Evolutionary conservation across 352 stramenopile genomes (phyloP).

Genomic region (Globisporangium paddicum): DNA sequence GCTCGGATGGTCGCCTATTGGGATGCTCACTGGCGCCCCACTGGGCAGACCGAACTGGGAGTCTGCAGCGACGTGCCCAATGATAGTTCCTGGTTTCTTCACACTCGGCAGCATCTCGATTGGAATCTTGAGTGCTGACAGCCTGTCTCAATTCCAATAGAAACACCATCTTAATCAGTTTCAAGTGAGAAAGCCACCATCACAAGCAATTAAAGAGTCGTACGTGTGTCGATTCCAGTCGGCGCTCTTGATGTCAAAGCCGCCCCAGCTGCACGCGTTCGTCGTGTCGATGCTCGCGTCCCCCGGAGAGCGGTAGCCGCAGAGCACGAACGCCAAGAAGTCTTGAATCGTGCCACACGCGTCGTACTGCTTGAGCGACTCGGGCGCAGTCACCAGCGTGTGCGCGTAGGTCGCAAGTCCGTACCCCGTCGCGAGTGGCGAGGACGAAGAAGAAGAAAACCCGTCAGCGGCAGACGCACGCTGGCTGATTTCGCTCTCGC

Average conservation of each 20-base stretch:
- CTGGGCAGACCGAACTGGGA: constrained; percentile 24
- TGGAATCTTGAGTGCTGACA: constrained; percentile 56
- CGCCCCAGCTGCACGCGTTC: constrained; percentile 74
- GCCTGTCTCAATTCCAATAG: constrained; percentile 16
- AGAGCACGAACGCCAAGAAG: constrained; percentile 70
- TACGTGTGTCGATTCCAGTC: constrained; percentile 45
- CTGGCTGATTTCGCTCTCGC: constrained; percentile 9
- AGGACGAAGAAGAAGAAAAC: constrained; percentile 23
- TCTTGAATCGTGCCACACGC: constrained; percentile 80
- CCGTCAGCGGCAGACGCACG: background rate
- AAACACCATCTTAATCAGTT: too few species aligned
- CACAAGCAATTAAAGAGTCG: too few species aligned
- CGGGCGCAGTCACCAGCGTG: constrained; percentile 29
- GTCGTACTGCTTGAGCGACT: constrained; percentile 44
- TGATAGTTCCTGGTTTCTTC: constrained; percentile 38
- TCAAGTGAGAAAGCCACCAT: too few species aligned
- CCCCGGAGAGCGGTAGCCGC: constrained; percentile 31
- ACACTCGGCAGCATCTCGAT: constrained; percentile 55
- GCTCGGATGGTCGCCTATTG: constrained; percentile 78
- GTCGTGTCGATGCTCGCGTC: constrained; percentile 65
- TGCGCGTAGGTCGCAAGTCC: constrained; percentile 67
- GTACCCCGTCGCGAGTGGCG: constrained; percentile 52
- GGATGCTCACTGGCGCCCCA: constrained; percentile 38
- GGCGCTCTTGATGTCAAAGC: constrained; percentile 35
- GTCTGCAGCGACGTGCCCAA: constrained; percentile 24